These are phyloP conservation scores for Phaffia australis DNA, from an alignment of 768 basidiomycete species.

Conservation along the genomic window DNA sequence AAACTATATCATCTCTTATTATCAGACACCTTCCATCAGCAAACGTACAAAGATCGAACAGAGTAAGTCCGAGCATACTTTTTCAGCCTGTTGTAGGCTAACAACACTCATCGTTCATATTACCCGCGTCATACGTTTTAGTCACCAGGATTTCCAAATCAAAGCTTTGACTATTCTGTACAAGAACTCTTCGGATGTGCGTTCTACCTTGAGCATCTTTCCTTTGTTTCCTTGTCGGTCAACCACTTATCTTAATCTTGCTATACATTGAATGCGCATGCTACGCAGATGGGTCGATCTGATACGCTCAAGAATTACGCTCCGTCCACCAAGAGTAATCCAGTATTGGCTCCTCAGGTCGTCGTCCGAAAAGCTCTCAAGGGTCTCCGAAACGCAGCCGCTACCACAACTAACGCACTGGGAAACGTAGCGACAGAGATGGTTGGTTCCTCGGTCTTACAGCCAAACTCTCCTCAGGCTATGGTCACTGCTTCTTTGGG, in stretches of 20 bases:
- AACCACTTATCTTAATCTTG: not conserved
- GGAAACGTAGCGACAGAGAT: slow-evolving; percentile 55
- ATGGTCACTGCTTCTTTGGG: slow-evolving; percentile 68
- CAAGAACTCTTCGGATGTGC: slow-evolving; percentile 55
- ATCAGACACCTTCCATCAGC: not conserved
- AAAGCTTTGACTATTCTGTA: slow-evolving; percentile 63
- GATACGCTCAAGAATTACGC: slow-evolving; percentile 48
- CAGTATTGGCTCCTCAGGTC: slow-evolving; percentile 46
- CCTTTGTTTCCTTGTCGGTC: not conserved
- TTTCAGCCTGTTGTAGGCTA: too few species aligned
- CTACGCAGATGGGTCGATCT: slow-evolving; percentile 44
- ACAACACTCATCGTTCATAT: slow-evolving; percentile 6
- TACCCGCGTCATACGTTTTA: slow-evolving; percentile 53
- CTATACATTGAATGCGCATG: not conserved
- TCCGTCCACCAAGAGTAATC: slow-evolving; percentile 37
- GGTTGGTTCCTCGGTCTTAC: slow-evolving; percentile 57
- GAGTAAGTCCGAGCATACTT: too few species aligned
- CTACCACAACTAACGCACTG: slow-evolving; percentile 38
- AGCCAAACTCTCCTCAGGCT: slow-evolving; percentile 57
- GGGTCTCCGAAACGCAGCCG: slow-evolving; percentile 45
- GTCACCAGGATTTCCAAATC: slow-evolving; percentile 68
- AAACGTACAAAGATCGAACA: slow-evolving; percentile 25
- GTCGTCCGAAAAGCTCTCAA: slow-evolving; percentile 61
- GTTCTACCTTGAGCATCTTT: not conserved
- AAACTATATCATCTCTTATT: too few species aligned